A percentile compares a stretch with the other conserved stretches of the same genome.
These are phyloP conservation scores for Tritrichomonas foetus DNA, from an alignment of 208 protist genomes.

Conservation along the genomic window DNA sequence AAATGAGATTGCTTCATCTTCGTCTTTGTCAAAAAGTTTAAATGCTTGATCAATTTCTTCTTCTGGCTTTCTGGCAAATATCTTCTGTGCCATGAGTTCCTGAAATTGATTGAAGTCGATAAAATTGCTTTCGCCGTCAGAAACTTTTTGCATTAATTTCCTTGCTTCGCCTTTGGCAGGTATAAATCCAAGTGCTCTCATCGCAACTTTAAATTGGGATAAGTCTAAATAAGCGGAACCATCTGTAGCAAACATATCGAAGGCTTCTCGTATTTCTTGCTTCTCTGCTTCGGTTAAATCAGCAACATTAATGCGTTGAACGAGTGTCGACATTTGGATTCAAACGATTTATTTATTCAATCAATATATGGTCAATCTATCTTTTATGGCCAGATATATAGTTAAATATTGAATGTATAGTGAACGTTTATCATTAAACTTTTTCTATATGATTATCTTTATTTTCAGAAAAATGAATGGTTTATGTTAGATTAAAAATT, in stretches of 20 bases:
- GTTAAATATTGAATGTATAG: too few species aligned
- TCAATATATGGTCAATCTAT: too few species aligned
- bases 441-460: too few species aligned
- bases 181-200: slow-evolving; percentile 86
- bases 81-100: not conserved
- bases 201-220: slow-evolving; percentile 98
- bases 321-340: not conserved
- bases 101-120: slow-evolving; percentile 15
- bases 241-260: slow-evolving; percentile 88
- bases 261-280: slow-evolving; percentile 96
- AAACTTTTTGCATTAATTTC: not conserved
- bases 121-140: not conserved
- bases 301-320: not conserved
- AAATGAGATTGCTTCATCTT: slow-evolving; percentile 28
- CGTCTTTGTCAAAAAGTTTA: slow-evolving; percentile 40
- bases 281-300: slow-evolving; percentile 94
- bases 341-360: too few species aligned
- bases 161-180: not conserved
- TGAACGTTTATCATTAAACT: too few species aligned
- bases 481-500: too few species aligned
- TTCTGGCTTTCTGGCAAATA: not conserved
- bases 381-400: too few species aligned
- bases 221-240: slow-evolving; percentile 78
- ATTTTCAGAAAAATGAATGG: too few species aligned
- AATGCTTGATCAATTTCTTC: slow-evolving; percentile 38